A percentile compares a stretch with the other conserved stretches of the same genome.
Evolutionary conservation across 371 early-diverging fungal genomes (phyloP).

Genomic region (Haplosporangium sp.): DNA sequence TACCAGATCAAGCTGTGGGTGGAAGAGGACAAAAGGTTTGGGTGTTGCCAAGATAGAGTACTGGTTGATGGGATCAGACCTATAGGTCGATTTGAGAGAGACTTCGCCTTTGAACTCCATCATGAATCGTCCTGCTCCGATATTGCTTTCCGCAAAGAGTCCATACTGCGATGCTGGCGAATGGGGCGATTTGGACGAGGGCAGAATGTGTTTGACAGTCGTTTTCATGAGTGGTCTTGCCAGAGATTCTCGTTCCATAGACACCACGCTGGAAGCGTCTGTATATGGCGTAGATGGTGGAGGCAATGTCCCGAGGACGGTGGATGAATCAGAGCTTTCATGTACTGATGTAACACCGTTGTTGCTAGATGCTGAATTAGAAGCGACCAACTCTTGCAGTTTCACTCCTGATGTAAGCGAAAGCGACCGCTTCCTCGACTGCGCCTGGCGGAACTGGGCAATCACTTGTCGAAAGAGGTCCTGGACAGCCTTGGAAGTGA

Average conservation of each 20-base stretch:
- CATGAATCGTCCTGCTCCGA: constrained; percentile 69
- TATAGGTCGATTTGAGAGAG: constrained; percentile 73
- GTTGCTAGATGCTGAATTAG: constrained; percentile 12
- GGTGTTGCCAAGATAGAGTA: constrained; percentile 71
- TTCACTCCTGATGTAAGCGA: constrained; percentile 51
- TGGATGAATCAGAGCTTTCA: constrained; percentile 12
- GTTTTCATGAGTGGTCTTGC: constrained; percentile 47
- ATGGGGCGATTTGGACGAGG: constrained; percentile 32
- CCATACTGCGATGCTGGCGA: constrained; percentile 61
- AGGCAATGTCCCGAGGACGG: constrained; percentile 12
- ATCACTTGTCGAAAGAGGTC: constrained; percentile 55
- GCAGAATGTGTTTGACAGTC: constrained; percentile 48
- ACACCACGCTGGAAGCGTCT: constrained; percentile 38
- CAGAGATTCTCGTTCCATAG: constrained; percentile 58
- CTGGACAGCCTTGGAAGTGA: constrained; percentile 56
- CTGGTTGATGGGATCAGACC: constrained; percentile 67
- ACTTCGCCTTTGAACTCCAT: constrained; percentile 82
- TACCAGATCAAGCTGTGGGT: constrained; percentile 75
- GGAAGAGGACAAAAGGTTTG: constrained; percentile 77
- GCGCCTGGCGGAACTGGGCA: constrained; percentile 51
- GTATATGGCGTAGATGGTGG: constrained; percentile 9
- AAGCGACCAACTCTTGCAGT: constrained; percentile 43
- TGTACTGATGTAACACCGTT: constrained; percentile 8
- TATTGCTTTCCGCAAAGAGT: constrained; percentile 76
- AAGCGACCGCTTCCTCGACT: constrained; percentile 56